phyloP scores from a whole-genome alignment of 2,329 filamentous ascomycete genomes.

The Colletotrichum endophyticum region DNA sequence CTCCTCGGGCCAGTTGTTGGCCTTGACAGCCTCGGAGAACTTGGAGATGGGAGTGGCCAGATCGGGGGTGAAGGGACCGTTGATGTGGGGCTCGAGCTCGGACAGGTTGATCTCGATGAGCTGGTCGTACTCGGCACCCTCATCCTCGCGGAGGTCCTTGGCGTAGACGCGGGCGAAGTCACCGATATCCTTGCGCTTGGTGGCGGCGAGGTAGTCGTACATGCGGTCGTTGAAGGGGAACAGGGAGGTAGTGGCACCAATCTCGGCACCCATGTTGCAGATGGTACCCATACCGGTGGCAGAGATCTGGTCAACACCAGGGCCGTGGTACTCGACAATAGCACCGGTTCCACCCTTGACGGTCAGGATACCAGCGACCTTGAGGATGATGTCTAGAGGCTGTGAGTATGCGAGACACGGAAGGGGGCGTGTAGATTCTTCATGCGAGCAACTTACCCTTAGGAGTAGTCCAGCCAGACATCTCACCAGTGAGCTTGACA shows the following conservation, averaged over 20 bases:
- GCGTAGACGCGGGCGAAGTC: slow-evolving; percentile 88
- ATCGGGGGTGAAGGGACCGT: slow-evolving; percentile 98
- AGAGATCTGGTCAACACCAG: slow-evolving; percentile 76
- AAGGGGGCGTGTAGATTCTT: neutral
- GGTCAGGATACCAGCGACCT: slow-evolving; percentile 94
- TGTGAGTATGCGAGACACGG: neutral
- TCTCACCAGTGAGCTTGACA: slow-evolving; percentile 88
- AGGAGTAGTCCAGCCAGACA: slow-evolving; percentile 90
- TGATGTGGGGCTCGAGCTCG: slow-evolving; percentile 96
- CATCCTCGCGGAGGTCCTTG: slow-evolving; percentile 83
- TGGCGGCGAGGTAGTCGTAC: slow-evolving; percentile 93
- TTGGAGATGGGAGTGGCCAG: slow-evolving; percentile 97
- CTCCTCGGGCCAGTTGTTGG: slow-evolving; percentile 95
- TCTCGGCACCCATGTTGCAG: slow-evolving; percentile 74
- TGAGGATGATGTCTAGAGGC: slow-evolving; percentile 84
- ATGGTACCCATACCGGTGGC: slow-evolving; percentile 90
- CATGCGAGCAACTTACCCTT: slow-evolving; percentile 70
- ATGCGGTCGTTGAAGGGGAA: slow-evolving; percentile 99
- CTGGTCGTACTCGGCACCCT: slow-evolving; percentile 94
- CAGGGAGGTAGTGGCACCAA: slow-evolving; percentile 86
- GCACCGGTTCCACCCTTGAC: slow-evolving; percentile 97
- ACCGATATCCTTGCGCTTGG: slow-evolving; percentile 88
- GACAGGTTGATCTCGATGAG: slow-evolving; percentile 95
- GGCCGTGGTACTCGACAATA: slow-evolving; percentile 79
- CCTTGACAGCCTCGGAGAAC: slow-evolving; percentile 92